Percentiles rank a stretch among this genome's conserved stretches.
phyloP scores from a whole-genome alignment of 805 yeast species.

The Barnettozyma vustinii region DNA sequence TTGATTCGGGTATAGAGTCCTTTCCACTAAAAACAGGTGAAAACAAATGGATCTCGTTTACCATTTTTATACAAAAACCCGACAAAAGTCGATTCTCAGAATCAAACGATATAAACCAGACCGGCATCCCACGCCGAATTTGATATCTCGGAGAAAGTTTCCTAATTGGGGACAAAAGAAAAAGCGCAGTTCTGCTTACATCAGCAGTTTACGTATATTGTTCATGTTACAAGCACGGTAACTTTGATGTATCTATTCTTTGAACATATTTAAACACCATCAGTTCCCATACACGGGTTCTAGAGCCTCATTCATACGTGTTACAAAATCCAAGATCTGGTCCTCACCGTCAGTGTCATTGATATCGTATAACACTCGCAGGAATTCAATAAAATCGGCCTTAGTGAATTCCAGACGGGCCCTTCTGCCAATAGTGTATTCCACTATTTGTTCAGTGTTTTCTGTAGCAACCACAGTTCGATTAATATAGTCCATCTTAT shows the following conservation, averaged over 20 bases:
- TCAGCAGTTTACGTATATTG: not conserved
- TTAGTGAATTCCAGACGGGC: constrained; percentile 24
- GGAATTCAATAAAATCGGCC: constrained; percentile 21
- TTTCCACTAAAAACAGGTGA: not conserved
- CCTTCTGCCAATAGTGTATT: constrained; percentile 27
- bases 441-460: constrained; percentile 23
- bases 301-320: constrained; percentile 12
- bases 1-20: not conserved
- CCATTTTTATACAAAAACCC: not conserved
- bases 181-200: not conserved
- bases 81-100: too few species aligned
- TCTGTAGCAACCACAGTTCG: constrained; percentile 16
- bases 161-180: not conserved
- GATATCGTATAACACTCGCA: constrained; percentile 18
- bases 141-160: not conserved
- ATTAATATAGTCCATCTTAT: constrained; percentile 22
- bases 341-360: constrained; percentile 9
- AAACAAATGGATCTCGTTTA: not conserved
- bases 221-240: too few species aligned
- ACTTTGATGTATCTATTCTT: too few species aligned
- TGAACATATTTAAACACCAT: too few species aligned
- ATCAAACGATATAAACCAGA: not conserved
- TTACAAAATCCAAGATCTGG: constrained; percentile 14
- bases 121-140: not conserved
- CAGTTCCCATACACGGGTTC: constrained; percentile 16